Percentiles rank a stretch among this genome's conserved stretches.
Conservation (phyloP, 2,329 filamentous ascomycete genomes). For the Epichloe hybrida region DNA sequence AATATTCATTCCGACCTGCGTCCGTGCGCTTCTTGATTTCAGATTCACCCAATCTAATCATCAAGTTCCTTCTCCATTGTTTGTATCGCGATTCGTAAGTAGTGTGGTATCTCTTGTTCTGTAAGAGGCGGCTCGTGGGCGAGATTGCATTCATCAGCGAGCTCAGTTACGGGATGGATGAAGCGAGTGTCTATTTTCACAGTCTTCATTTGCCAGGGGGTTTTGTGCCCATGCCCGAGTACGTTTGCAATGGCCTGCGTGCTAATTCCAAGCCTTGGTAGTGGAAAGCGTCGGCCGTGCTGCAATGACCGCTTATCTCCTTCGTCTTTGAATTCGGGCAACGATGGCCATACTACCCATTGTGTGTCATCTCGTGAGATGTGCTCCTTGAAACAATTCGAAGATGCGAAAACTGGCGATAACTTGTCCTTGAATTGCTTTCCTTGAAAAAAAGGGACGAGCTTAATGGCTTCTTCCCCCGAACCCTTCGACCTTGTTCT, state of each 20-base stretch:
- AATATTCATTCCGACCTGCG: not conserved
- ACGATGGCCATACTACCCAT: constrained; percentile 20
- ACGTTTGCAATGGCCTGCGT: constrained; percentile 4
- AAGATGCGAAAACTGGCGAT: constrained; percentile 20
- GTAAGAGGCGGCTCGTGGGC: not conserved
- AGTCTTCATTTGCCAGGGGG: constrained; percentile 15
- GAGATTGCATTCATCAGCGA: not conserved
- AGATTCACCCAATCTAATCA: not conserved
- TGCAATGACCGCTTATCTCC: constrained; percentile 16
- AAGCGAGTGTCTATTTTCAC: constrained; percentile 11
- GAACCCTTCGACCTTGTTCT: constrained; percentile 2
- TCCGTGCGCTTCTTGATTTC: not conserved
- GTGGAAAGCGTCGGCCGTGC: constrained; percentile 18
- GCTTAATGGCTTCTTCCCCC: not conserved
- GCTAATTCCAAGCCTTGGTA: constrained; percentile 16
- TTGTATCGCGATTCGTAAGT: constrained; percentile 2
- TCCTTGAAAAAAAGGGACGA: constrained; percentile 14
- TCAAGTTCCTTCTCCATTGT: constrained; percentile 6
- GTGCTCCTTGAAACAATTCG: constrained; percentile 20
- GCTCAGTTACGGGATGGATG: constrained; percentile 5
- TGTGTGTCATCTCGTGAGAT: constrained; percentile 5
- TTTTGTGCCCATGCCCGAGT: constrained; percentile 11
- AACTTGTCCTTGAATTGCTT: constrained; percentile 15
- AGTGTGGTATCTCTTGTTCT: constrained; percentile 6
- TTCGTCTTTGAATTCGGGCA: constrained; percentile 23